Base-by-base conservation (phyloP, 768 basidiomycete species). In the Serpula lacrymans region DNA sequence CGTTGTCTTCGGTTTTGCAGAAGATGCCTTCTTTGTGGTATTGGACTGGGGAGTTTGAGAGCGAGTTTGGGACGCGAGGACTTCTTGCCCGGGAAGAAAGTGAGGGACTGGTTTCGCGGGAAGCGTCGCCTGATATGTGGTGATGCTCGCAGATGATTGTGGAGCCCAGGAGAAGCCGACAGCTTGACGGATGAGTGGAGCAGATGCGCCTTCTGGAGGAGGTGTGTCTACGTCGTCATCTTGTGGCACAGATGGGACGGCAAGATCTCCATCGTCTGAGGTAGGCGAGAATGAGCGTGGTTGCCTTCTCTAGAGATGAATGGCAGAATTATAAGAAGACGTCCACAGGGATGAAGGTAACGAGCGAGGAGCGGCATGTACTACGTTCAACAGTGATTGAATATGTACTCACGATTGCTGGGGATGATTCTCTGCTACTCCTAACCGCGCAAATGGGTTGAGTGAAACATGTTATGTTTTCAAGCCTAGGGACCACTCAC, bases 381-480 rank as follows among this genome's bases (percentile, higher is more conserved):
- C n/a, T n/a, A n/a, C n/a, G n/a, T n/a, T n/a, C n/a, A n/a, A n/a
- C n/a, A n/a, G n/a, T n/a, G n/a, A n/a, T n/a, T 22, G 23, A n/a
- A 28, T 24, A n/a, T 16, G 41, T 36, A 55, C 72, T 54, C 45
- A 77, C 75, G 45, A 64, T 53, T 38, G 49, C 60, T 32, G 75
- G 75, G 27, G 79, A 78, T 16, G 75, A 74, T 46, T 78, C 78
- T 37, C 75, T 64, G 53, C 78, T 80, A 55, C 75, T 81, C 47
- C 78, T 81, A 43, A 14, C 37, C 43, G 34, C 31, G 14, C 45
- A 44, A 51, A 48, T 27, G 31, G 47, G 24, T 55, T 45, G 22
- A 5, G 27, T 13, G 36, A 22, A 11, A 2, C 17, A 13, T 39
- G 17, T 20, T 18, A 20, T 39, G 36, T 33, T 21, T 20, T 16